Base-by-base conservation (phyloP, 768 basidiomycete genomes). In the Pleurotus eryngii region DNA sequence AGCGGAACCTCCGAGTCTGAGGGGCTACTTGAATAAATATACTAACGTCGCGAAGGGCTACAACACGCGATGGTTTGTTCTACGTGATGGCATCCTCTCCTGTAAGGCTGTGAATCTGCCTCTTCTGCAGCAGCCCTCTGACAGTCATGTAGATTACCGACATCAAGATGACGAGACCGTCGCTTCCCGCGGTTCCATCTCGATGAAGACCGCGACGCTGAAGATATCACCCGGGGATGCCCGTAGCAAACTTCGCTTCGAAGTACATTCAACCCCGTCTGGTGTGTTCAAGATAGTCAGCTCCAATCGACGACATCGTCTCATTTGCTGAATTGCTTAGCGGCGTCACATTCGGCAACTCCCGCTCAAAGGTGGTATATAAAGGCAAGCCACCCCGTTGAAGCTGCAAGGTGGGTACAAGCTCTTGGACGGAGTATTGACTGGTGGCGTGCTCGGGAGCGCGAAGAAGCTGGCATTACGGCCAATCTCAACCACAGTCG, bases 11-110 rank as follows among this genome's bases (percentile, higher is more conserved):
- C 85, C 88, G 0, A 69, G 77, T 2, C 70, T 92, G 56, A 85
- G 82, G 60, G 92, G 91, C 0, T 92, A 92, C 65, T 74, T 93
- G 17, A 92, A 90, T 70, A 98, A 98, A 69, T 97, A 95, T 67
- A 86, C 89, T 1, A 98, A 97, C 63, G 90, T 97, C 39, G 92
- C 92, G 0, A 87, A 85, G 63, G 95, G 95, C 0, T 96, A 94
- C 67, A 86, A 85, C 58, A 89, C 90, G 0, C 79, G 95, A 1
- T 97, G 94, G 93, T 96, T 98, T 65, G 92, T 96, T 0, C 80
- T 97, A 17, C 87, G 90, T 64, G 82, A 88, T 55, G 95, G 93
- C 0, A 76, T 90, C 22, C 69, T 95, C n/a, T 92, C 90, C 15
- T 94, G 92, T 91, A 67, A 22, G 51, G 89, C 81, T 35, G 14